phyloP scores from a whole-genome alignment of 1,284 basidiomycete genomes.

The Melampsora abietis-canadensis region DNA sequence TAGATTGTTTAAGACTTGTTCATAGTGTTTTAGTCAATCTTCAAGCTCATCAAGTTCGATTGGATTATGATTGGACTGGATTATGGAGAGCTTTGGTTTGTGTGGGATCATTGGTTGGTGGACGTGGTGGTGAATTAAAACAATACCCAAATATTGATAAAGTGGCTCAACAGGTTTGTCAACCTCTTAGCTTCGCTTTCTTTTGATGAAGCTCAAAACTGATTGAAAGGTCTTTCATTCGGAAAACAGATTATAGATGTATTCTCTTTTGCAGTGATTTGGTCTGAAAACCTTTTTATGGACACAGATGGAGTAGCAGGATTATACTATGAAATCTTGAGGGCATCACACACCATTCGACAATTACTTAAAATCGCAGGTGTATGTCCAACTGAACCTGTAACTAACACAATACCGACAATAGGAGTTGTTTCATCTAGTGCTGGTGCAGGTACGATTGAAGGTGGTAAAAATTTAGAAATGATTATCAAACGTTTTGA shows the following conservation, averaged over 20 bases:
- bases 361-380: conserved; percentile 47
- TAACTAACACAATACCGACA: too few species aligned
- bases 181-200: neutral
- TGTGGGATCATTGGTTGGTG: conserved; percentile 46
- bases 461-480: conserved; percentile 48
- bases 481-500: conserved; percentile 46
- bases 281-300: conserved; percentile 49
- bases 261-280: conserved; percentile 49
- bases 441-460: conserved; percentile 46
- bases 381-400: conserved; percentile 31
- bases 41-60: conserved; percentile 23
- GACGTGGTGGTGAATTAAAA: conserved; percentile 44
- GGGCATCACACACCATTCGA: conserved; percentile 47
- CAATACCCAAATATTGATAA: conserved; percentile 16
- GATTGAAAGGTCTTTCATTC: neutral
- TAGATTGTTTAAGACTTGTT: conserved; percentile 25
- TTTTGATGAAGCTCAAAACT: neutral
- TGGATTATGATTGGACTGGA: conserved; percentile 47
- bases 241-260: conserved; percentile 48
- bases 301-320: conserved; percentile 43
- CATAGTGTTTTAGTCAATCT: conserved; percentile 33
- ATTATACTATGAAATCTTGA: conserved; percentile 50
- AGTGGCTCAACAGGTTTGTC: conserved; percentile 37
- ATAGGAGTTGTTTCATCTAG: conserved; percentile 8
- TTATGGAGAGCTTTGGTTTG: conserved; percentile 48